Percentiles rank a stretch among this genome's conserved stretches.
Evolutionary conservation across 441 rosid species (phyloP).

Genomic region (Raphanus hybrid): DNA sequence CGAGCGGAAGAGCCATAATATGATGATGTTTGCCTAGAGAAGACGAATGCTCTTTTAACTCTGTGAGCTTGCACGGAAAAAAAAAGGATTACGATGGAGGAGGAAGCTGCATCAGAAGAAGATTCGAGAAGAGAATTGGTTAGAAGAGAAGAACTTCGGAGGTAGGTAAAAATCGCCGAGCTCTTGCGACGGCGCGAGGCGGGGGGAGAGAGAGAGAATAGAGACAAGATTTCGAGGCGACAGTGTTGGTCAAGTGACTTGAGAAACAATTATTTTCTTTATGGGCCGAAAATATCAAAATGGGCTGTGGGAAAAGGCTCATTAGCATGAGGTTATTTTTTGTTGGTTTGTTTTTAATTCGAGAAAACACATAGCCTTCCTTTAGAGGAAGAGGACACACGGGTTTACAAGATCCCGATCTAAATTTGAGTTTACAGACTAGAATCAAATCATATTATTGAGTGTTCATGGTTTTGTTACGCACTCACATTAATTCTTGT

Average conservation of each 20-base stretch:
- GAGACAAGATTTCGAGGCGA: not conserved
- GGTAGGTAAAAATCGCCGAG: not conserved
- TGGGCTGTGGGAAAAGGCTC: not conserved
- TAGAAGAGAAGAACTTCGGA: not conserved
- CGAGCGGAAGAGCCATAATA: constrained; percentile 63
- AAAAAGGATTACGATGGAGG: not conserved
- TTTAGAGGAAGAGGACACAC: too few species aligned
- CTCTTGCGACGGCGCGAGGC: constrained; percentile 22
- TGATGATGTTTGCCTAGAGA: constrained; percentile 25
- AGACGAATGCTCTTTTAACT: constrained; percentile 8
- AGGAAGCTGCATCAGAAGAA: constrained; percentile 26
- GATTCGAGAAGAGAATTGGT: not conserved
- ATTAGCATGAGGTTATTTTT: not conserved
- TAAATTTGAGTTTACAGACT: too few species aligned
- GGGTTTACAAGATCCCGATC: too few species aligned
- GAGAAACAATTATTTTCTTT: constrained; percentile 17
- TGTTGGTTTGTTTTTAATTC: too few species aligned
- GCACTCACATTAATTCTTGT: too few species aligned
- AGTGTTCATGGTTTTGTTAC: too few species aligned
- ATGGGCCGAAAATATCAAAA: constrained; percentile 17
- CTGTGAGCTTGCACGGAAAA: not conserved
- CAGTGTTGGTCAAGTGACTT: constrained; percentile 35
- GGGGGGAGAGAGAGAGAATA: constrained; percentile 27
- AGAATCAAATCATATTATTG: too few species aligned
- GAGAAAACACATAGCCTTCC: too few species aligned